Evolutionary conservation across 2,329 filamentous ascomycete genomes (phyloP).

Genomic region (Fusarium transvaalense): DNA sequence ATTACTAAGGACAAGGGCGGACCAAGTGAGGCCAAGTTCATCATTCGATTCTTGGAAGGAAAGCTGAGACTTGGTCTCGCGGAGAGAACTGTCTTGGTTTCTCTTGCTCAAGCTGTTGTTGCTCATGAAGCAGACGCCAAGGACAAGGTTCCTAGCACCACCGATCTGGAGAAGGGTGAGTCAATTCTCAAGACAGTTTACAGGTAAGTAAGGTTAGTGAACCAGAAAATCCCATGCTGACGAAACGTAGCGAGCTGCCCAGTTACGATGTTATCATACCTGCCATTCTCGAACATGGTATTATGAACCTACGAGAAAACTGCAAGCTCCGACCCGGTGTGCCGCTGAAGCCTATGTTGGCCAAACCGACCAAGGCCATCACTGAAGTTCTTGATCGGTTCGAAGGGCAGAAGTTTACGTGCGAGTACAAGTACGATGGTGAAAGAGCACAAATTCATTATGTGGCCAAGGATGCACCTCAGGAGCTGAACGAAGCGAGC

Average conservation of each 20-base stretch:
- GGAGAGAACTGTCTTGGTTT: constrained; percentile 91
- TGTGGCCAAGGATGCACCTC: constrained; percentile 81
- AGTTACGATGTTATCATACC: constrained; percentile 97
- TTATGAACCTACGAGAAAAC: constrained; percentile 82
- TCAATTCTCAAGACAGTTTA: constrained; percentile 90
- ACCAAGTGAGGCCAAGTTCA: constrained; percentile 92
- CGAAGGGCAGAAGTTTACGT: constrained; percentile 94
- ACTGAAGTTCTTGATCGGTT: constrained; percentile 98
- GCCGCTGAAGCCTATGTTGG: constrained; percentile 97
- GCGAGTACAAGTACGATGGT: constrained; percentile 99
- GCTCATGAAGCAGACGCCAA: constrained; percentile 82
- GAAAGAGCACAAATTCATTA: constrained; percentile 99
- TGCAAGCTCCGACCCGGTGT: constrained; percentile 95
- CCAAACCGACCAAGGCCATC: constrained; percentile 97
- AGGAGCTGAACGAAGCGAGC: constrained; percentile 74
- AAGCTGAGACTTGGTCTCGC: constrained; percentile 93
- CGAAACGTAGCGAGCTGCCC: constrained; percentile 79
- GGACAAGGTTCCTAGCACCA: constrained; percentile 76
- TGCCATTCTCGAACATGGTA: constrained; percentile 86
- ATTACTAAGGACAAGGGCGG: constrained; percentile 94
- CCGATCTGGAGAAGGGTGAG: constrained; percentile 86
- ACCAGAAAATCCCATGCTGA: constrained; percentile 49
- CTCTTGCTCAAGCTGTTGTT: constrained; percentile 88
- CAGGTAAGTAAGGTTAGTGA: constrained; percentile 66
- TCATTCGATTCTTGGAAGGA: constrained; percentile 92